These are phyloP conservation scores for Gonium pectorale DNA, from an alignment of 139 green algal genomes.

Conservation along the genomic window DNA sequence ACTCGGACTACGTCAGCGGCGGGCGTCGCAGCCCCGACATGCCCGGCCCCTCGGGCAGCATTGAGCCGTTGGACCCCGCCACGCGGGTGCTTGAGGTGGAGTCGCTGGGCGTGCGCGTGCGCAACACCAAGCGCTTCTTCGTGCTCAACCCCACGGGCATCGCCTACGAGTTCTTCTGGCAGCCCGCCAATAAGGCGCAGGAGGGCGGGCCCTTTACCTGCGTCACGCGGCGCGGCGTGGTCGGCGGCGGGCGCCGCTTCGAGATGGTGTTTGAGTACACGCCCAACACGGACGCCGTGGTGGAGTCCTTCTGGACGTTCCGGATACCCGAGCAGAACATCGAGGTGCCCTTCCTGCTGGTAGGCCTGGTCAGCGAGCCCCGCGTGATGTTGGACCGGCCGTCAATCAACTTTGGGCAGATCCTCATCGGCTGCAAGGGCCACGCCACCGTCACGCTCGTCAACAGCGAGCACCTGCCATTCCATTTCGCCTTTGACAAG, in stretches of 20 bases:
- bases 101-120: constrained; percentile 73
- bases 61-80: constrained; percentile 74
- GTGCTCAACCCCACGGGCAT: constrained; percentile 88
- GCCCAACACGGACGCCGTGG: constrained; percentile 59
- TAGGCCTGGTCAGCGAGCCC: constrained; percentile 79
- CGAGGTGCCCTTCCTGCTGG: constrained; percentile 78
- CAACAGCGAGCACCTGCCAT: constrained; percentile 84
- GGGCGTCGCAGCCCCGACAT: constrained; percentile 72
- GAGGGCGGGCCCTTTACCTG: constrained; percentile 29
- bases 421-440: constrained; percentile 57
- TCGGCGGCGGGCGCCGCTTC: constrained; percentile 72
- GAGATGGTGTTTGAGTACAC: constrained; percentile 90
- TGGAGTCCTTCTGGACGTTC: constrained; percentile 86
- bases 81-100: constrained; percentile 82
- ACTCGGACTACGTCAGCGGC: constrained; percentile 72
- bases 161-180: constrained; percentile 84
- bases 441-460: constrained; percentile 56
- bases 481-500: constrained; percentile 81
- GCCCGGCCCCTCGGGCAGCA: constrained; percentile 60
- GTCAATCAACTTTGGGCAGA: constrained; percentile 79
- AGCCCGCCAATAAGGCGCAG: constrained; percentile 32
- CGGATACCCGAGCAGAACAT: constrained; percentile 77
- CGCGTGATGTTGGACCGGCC: constrained; percentile 76
- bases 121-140: constrained; percentile 85
- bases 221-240: constrained; percentile 56